phyloP scores from a whole-genome alignment of 2,329 filamentous ascomycete genomes.

The Fusarium equiseti region DNA sequence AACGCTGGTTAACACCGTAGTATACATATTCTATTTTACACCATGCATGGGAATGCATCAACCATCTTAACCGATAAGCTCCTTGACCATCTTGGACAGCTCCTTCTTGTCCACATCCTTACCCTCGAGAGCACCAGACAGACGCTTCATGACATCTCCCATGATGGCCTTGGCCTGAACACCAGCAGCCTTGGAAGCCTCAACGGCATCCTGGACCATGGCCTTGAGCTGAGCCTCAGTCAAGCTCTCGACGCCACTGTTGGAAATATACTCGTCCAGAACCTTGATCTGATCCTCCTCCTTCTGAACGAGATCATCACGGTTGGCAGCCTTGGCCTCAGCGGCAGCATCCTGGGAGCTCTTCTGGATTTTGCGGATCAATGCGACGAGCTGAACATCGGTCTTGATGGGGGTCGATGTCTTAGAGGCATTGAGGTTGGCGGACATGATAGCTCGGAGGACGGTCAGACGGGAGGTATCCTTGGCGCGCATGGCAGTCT shows the following conservation, averaged over 20 bases:
- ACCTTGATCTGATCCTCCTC: conserved; percentile 75
- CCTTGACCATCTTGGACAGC: conserved; percentile 72
- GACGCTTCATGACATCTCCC: conserved; percentile 73
- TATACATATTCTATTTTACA: conserved; percentile 48
- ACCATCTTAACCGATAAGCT: conserved; percentile 48
- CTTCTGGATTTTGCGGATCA: conserved; percentile 74
- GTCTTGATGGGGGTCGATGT: conserved; percentile 76
- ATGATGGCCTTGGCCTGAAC: conserved; percentile 60
- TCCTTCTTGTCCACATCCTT: conserved; percentile 73
- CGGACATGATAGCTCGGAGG: conserved; percentile 75
- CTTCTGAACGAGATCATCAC: conserved; percentile 77
- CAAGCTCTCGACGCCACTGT: conserved; percentile 70
- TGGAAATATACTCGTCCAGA: conserved; percentile 72
- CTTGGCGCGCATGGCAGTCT: conserved; percentile 74
- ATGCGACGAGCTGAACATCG: conserved; percentile 75
- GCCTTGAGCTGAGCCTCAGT: conserved; percentile 68
- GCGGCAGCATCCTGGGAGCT: conserved; percentile 68
- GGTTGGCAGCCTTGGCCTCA: conserved; percentile 73
- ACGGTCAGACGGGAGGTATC: conserved; percentile 74
- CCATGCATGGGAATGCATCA: not conserved
- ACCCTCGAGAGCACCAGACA: conserved; percentile 68
- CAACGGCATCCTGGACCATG: conserved; percentile 65
- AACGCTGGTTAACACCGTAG: conserved; percentile 22
- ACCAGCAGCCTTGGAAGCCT: conserved; percentile 62
- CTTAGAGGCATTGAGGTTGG: conserved; percentile 81